Percentiles rank a stretch among this genome's conserved stretches.
These are phyloP conservation scores for Ensete ventricosum DNA, from an alignment of 176 grass and related monocot genomes.

Conservation along the genomic window DNA sequence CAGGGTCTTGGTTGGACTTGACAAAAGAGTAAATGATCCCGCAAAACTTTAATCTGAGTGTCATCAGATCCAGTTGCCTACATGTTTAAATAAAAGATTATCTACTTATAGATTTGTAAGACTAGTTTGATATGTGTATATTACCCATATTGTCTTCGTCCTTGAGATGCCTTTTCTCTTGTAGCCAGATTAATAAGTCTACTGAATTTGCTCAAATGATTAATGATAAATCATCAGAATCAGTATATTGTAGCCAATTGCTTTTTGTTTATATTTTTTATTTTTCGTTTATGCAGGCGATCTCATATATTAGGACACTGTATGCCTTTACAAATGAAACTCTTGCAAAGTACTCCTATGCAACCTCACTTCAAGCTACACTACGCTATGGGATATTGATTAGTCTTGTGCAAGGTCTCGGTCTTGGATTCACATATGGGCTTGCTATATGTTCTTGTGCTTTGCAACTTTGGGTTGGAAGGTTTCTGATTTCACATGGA, in stretches of 20 bases:
- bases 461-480: conserved; percentile 95
- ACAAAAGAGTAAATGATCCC: neutral
- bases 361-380: conserved; percentile 97
- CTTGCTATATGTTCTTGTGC: conserved; percentile 96
- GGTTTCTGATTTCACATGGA: conserved; percentile 50
- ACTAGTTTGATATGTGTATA: neutral
- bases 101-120: neutral
- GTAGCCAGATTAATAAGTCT: neutral
- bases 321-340: conserved; percentile 98
- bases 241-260: conserved; percentile 6
- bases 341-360: conserved; percentile 98
- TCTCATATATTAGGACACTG: conserved; percentile 78
- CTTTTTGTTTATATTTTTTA: neutral
- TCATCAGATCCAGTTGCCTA: neutral
- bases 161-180: neutral
- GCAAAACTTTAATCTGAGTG: neutral
- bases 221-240: conserved; percentile 17
- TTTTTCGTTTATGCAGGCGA: conserved; percentile 44
- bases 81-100: neutral
- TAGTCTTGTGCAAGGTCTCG: conserved; percentile 98
- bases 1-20: neutral
- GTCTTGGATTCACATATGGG: conserved; percentile 98
- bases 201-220: neutral
- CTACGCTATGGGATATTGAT: conserved; percentile 95
- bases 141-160: neutral